Conservation (phyloP, 495 filamentous ascomycete genomes). For the Choiromyces venosus region DNA sequence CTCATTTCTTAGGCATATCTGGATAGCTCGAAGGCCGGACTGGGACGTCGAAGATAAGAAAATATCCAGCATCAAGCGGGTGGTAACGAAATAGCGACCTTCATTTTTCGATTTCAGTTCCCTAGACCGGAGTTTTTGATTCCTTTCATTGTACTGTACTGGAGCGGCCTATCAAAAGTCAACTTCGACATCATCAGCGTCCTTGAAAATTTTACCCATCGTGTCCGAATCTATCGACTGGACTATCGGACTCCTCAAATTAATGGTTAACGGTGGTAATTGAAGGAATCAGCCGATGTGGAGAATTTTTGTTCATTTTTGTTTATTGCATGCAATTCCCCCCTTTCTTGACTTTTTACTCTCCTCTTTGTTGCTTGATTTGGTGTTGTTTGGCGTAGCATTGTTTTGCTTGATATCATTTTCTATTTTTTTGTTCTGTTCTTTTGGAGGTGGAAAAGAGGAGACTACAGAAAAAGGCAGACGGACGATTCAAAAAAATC, state of each 20-base stretch:
- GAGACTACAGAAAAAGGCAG: neutral
- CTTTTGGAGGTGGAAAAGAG: neutral
- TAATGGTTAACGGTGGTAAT: neutral
- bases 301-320: neutral
- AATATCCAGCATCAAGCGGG: constrained; percentile 9
- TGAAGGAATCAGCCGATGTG: neutral
- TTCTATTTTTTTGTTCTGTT: neutral
- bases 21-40: constrained; percentile 44
- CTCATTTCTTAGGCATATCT: constrained; percentile 49
- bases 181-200: too few species aligned
- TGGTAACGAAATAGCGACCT: constrained; percentile 22
- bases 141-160: neutral
- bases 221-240: too few species aligned
- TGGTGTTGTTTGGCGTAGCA: neutral
- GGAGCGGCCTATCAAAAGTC: neutral
- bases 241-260: neutral
- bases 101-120: neutral
- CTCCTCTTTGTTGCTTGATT: neutral
- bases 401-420: constrained; percentile 1
- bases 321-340: neutral
- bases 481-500: neutral
- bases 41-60: constrained; percentile 17
- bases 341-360: neutral
- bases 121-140: neutral
- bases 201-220: too few species aligned